Conservation (phyloP, 2,329 filamentous ascomycete genomes). For the Diaporthe caulivora region DNA sequence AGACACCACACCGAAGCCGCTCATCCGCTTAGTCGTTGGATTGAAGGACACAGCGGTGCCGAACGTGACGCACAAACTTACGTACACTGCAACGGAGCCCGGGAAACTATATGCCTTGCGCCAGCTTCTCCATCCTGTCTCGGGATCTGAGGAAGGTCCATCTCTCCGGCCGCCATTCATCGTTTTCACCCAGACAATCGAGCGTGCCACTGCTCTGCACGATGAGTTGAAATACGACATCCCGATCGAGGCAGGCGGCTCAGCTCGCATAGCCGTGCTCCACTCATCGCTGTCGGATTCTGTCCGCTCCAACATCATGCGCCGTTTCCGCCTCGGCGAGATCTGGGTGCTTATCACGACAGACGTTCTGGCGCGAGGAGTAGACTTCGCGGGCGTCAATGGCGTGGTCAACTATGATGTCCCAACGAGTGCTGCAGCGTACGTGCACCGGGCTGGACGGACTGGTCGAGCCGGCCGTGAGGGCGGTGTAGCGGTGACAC, state of each 20-base stretch:
- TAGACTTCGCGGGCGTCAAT: conserved; percentile 95
- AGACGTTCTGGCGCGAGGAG: conserved; percentile 89
- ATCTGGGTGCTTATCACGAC: conserved; percentile 98
- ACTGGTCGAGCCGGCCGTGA: conserved; percentile 90
- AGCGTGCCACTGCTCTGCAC: conserved; percentile 87
- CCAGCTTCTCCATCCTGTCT: conserved; percentile 85
- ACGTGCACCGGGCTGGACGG: conserved; percentile 92
- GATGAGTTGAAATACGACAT: conserved; percentile 96
- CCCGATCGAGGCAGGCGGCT: conserved; percentile 86
- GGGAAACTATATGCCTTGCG: conserved; percentile 93
- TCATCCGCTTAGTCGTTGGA: conserved; percentile 92
- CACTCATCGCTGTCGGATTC: conserved; percentile 87
- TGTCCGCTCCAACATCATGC: conserved; percentile 84
- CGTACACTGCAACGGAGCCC: conserved; percentile 91
- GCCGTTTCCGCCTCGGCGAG: conserved; percentile 89
- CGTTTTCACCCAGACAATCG: conserved; percentile 96
- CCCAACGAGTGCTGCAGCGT: conserved; percentile 88
- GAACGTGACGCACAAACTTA: conserved; percentile 88
- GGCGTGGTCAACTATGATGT: conserved; percentile 98
- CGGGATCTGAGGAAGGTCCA: conserved; percentile 66
- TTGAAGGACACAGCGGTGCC: conserved; percentile 96
- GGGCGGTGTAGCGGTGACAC: conserved; percentile 90
- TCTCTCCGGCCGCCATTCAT: conserved; percentile 88
- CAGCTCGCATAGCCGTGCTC: conserved; percentile 86
- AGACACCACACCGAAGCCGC: conserved; percentile 56